Conservation (phyloP, 352 stramenopile genomes). For the Pythium phragmiticola region DNA sequence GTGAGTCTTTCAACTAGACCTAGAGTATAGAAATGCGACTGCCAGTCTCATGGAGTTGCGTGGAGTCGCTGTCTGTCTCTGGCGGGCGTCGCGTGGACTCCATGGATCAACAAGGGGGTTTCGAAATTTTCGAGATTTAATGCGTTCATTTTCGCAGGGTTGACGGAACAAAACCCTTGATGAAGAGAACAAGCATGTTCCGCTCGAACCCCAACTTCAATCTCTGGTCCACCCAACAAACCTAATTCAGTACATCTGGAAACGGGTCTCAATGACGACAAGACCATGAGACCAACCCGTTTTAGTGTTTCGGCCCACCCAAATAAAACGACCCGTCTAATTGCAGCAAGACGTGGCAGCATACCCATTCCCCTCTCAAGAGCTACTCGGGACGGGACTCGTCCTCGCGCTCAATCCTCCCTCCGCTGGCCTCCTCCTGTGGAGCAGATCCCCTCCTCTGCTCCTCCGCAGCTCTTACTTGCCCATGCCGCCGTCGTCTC, state of each 20-base stretch:
- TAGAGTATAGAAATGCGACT: too few species aligned
- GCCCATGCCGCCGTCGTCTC: slow-evolving; percentile 14
- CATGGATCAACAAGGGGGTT: too few species aligned
- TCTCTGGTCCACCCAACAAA: not conserved
- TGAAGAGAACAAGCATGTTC: not conserved
- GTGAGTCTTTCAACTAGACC: too few species aligned
- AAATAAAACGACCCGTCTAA: slow-evolving; percentile 15
- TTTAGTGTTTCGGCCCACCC: not conserved
- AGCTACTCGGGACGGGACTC: not conserved
- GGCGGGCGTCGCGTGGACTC: too few species aligned
- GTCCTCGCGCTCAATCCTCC: not conserved
- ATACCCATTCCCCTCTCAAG: not conserved
- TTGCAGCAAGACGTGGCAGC: slow-evolving; percentile 15
- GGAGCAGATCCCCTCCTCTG: not conserved
- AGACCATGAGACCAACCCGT: slow-evolving; percentile 1
- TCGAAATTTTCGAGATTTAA: too few species aligned
- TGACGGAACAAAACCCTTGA: not conserved
- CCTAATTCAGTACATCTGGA: slow-evolving; percentile 7
- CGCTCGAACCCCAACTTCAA: slow-evolving; percentile 13
- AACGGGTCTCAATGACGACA: not conserved
- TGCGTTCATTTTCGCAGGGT: not conserved
- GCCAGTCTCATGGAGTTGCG: too few species aligned
- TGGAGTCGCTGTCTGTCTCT: too few species aligned
- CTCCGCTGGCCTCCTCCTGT: not conserved
- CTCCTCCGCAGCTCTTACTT: not conserved